These are phyloP conservation scores for Cryptosporidium tyzzeri DNA, from an alignment of 169 alveolate genomes.

Conservation along the genomic window DNA sequence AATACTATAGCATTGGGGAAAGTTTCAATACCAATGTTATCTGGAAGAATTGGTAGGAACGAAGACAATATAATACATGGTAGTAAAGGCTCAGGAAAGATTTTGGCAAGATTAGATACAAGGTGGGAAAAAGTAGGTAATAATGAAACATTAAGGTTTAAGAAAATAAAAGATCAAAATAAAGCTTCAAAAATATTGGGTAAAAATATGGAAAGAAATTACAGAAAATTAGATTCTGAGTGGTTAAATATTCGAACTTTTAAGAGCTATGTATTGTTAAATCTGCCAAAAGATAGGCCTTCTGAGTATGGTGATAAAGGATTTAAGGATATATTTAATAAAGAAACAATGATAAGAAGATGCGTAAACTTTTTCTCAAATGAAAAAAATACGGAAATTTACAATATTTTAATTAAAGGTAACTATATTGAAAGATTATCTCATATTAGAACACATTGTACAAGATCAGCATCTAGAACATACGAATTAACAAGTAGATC, in stretches of 20 bases:
- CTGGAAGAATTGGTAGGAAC: neutral
- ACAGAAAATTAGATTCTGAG: slow-evolving; percentile 24
- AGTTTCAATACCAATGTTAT: slow-evolving; percentile 12
- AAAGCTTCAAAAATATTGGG: neutral
- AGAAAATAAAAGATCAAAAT: neutral
- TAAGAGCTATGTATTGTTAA: slow-evolving; percentile 22
- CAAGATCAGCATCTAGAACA: slow-evolving; percentile 25
- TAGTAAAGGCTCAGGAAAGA: slow-evolving; percentile 11
- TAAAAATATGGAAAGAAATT: slow-evolving; percentile 20
- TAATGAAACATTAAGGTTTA: neutral
- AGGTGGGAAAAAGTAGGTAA: slow-evolving; percentile 36
- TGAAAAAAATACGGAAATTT: neutral
- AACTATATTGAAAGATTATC: slow-evolving; percentile 42
- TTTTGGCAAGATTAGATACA: slow-evolving; percentile 39
- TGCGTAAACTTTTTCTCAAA: slow-evolving; percentile 36
- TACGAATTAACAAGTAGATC: slow-evolving; percentile 6
- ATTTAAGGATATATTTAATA: slow-evolving; percentile 38
- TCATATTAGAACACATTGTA: slow-evolving; percentile 40
- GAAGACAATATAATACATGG: neutral
- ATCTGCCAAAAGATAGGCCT: slow-evolving; percentile 37
- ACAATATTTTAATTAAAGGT: slow-evolving; percentile 50
- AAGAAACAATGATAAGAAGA: slow-evolving; percentile 66
- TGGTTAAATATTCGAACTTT: slow-evolving; percentile 8
- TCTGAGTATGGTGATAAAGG: slow-evolving; percentile 47
- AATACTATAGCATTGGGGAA: slow-evolving; percentile 28